Evolutionary conservation across 2,329 filamentous ascomycete species (phyloP).

Genomic region (Penicillium fuscoglaucum): DNA sequence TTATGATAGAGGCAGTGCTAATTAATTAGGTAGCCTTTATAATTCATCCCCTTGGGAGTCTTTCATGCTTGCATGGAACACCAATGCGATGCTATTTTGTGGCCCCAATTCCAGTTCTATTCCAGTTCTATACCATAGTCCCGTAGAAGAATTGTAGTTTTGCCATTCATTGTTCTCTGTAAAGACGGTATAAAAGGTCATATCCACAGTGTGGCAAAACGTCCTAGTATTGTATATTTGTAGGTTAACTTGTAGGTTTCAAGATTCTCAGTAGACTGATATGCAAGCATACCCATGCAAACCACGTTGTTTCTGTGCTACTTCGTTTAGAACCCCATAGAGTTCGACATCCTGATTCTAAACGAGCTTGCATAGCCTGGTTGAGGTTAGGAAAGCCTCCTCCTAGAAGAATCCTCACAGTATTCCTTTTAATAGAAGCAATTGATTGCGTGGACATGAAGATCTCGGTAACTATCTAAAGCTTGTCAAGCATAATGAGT

Average conservation of each 20-base stretch:
- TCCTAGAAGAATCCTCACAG: not conserved
- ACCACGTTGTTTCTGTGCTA: not conserved
- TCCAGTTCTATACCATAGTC: not conserved
- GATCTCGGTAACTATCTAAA: not conserved
- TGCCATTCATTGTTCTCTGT: not conserved
- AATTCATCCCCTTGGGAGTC: not conserved
- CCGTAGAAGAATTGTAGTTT: too few relatives aligned
- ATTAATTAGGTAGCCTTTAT: not conserved
- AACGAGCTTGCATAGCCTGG: constrained; percentile 3
- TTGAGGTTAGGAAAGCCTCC: not conserved
- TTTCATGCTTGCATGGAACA: not conserved
- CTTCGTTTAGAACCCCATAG: not conserved
- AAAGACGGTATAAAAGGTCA: too few relatives aligned
- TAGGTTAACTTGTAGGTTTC: not conserved
- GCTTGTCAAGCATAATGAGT: not conserved
- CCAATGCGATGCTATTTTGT: not conserved
- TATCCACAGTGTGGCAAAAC: not conserved
- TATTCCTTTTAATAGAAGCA: constrained; percentile 7
- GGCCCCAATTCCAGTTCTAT: too few relatives aligned
- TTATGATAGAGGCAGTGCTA: not conserved
- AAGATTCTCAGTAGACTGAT: not conserved
- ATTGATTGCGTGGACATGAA: not conserved
- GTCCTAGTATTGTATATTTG: not conserved
- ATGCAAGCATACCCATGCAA: not conserved
- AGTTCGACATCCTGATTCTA: not conserved